These are phyloP conservation scores for Kalmanozyma brasiliensis DNA, from an alignment of 1,284 basidiomycete species.

Conservation along the genomic window DNA sequence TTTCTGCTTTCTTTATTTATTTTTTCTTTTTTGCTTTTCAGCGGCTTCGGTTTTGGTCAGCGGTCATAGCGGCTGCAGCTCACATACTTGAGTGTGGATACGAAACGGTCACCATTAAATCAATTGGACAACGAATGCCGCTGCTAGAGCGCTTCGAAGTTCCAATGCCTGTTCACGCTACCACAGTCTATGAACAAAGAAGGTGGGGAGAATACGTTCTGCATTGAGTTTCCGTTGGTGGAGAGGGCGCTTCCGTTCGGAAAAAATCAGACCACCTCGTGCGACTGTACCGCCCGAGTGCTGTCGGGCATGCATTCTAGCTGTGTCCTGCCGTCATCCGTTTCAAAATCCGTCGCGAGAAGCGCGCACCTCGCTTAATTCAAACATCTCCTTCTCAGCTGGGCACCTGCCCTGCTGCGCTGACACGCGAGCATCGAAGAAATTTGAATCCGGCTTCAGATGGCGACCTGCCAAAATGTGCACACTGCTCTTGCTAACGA, in stretches of 20 bases:
- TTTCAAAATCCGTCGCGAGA: background rate
- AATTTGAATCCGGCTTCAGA: background rate
- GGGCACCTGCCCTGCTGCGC: background rate
- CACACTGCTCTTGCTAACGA: conserved; percentile 5
- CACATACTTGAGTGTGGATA: too few relatives aligned
- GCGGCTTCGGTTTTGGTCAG: too few relatives aligned
- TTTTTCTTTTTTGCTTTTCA: conserved; percentile 1
- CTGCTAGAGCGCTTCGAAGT: too few relatives aligned
- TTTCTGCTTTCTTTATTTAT: background rate
- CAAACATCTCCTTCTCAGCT: background rate
- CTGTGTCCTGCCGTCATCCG: conserved; percentile 23
- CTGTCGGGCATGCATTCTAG: background rate
- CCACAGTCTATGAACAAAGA: too few relatives aligned
- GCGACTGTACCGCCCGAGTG: conserved; percentile 17
- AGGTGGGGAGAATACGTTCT: too few relatives aligned
- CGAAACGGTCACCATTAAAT: too few relatives aligned
- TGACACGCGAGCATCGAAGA: conserved; percentile 10
- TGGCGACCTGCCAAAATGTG: conserved; percentile 30
- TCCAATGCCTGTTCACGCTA: too few relatives aligned
- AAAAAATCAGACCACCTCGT: background rate
- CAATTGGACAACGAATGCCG: too few relatives aligned
- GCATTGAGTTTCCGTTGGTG: too few relatives aligned
- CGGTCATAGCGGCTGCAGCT: too few relatives aligned
- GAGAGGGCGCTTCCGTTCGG: background rate
- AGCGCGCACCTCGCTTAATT: conserved; percentile 3